Conservation (phyloP, 2,329 filamentous ascomycete genomes). For the Cercospora beticola region DNA sequence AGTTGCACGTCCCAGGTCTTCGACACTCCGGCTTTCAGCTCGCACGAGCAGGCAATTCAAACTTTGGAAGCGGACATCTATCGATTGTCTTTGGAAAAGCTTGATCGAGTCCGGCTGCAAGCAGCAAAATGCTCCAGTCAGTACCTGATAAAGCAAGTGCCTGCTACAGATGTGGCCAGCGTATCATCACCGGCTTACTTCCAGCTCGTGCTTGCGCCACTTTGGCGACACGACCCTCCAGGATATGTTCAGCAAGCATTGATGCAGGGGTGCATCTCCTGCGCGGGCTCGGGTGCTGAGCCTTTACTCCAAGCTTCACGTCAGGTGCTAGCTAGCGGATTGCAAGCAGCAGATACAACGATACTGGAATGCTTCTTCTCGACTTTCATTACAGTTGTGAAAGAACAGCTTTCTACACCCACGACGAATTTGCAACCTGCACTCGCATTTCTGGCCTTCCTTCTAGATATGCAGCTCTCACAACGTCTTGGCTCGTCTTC, state of each 20-base stretch:
- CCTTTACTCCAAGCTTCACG: conserved; percentile 69
- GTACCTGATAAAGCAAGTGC: not conserved
- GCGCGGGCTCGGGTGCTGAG: conserved; percentile 76
- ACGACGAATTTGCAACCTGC: conserved; percentile 52
- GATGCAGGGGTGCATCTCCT: conserved; percentile 67
- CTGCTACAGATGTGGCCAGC: conserved; percentile 24
- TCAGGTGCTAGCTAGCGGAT: conserved; percentile 57
- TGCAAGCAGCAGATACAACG: conserved; percentile 26
- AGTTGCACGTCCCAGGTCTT: conserved; percentile 51
- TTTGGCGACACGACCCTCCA: conserved; percentile 2
- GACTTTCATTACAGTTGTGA: conserved; percentile 28
- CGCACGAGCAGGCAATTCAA: not conserved
- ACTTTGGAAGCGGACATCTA: conserved; percentile 42
- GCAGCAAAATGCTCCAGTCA: conserved; percentile 52
- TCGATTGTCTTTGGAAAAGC: conserved; percentile 79
- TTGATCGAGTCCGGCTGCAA: conserved; percentile 77
- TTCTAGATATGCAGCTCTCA: conserved; percentile 53
- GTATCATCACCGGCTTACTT: conserved; percentile 33
- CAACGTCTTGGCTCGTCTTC: conserved; percentile 37
- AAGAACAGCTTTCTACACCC: conserved; percentile 17
- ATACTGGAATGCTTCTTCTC: conserved; percentile 25
- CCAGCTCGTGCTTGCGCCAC: conserved; percentile 21
- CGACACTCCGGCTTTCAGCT: conserved; percentile 2
- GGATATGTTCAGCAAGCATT: conserved; percentile 48
- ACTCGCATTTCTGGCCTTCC: conserved; percentile 73